A percentile compares a stretch with the other conserved stretches of the same genome.
Evolutionary conservation across 2,329 filamentous ascomycete species (phyloP).

Genomic region (Ampelomyces quisqualis): DNA sequence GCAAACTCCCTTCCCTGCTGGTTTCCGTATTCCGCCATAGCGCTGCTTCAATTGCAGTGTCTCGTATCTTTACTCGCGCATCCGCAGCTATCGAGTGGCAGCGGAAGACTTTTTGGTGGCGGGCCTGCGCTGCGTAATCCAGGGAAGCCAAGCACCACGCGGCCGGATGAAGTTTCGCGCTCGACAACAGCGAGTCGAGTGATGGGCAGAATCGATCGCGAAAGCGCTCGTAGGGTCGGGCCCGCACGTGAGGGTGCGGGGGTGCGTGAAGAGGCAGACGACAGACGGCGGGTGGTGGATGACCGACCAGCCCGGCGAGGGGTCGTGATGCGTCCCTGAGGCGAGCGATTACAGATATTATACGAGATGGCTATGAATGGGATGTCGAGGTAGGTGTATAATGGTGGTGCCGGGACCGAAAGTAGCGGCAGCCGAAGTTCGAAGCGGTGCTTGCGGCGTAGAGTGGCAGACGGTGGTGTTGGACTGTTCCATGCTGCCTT

Average conservation of each 20-base stretch:
- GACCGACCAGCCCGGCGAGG: constrained; percentile 26
- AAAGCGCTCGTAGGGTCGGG: background rate
- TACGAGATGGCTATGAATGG: constrained; percentile 10
- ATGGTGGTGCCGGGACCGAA: constrained; percentile 6
- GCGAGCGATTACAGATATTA: constrained; percentile 10
- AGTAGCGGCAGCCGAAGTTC: constrained; percentile 11
- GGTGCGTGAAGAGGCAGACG: constrained; percentile 10
- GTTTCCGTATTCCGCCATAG: constrained; percentile 65
- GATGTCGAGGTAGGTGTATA: too few relatives aligned
- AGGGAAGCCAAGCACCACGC: constrained; percentile 5
- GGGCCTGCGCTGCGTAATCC: constrained; percentile 13
- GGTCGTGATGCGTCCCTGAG: constrained; percentile 13
- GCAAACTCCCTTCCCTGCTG: constrained; percentile 62
- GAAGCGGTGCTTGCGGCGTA: constrained; percentile 13
- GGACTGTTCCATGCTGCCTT: background rate
- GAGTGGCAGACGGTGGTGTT: constrained; percentile 7
- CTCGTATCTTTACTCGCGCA: constrained; percentile 20
- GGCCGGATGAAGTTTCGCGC: constrained; percentile 14
- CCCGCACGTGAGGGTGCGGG: constrained; percentile 2
- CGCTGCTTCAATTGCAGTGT: constrained; percentile 20
- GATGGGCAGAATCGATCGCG: background rate
- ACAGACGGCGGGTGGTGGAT: constrained; percentile 8
- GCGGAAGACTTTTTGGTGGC: constrained; percentile 19
- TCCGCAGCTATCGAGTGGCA: constrained; percentile 23
- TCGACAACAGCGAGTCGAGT: background rate